phyloP scores from a whole-genome alignment of 495 filamentous ascomycete species.

The Paragyromitra xinjiangensis region DNA sequence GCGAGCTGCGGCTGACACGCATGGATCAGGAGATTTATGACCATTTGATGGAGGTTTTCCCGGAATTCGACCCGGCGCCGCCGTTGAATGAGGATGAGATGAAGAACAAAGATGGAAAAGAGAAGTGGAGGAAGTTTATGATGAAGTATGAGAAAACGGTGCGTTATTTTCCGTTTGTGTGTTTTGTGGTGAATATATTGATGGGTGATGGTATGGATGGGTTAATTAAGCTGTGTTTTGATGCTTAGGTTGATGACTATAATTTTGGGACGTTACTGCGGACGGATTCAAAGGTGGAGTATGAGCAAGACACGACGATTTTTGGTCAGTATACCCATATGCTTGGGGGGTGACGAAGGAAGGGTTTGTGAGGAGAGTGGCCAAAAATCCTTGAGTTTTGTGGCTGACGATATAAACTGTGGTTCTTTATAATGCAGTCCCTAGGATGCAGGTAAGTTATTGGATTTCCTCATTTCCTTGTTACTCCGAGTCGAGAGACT shows the following conservation, averaged over 20 bases:
- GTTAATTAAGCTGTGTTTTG: not conserved
- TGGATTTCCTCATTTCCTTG: not conserved
- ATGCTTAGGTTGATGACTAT: slow-evolving; percentile 77
- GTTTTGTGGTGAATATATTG: not conserved
- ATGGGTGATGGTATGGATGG: not conserved
- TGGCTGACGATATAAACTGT: slow-evolving; percentile 1
- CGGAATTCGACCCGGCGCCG: slow-evolving; percentile 83
- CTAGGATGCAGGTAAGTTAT: slow-evolving; percentile 77
- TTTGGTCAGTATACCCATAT: slow-evolving; percentile 68
- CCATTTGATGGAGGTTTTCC: slow-evolving; percentile 85
- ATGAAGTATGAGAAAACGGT: slow-evolving; percentile 84
- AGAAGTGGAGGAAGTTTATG: slow-evolving; percentile 94
- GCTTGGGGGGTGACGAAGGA: not conserved
- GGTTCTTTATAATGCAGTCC: slow-evolving; percentile 61
- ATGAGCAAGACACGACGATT: slow-evolving; percentile 87
- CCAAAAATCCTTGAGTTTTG: not conserved
- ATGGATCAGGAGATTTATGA: slow-evolving; percentile 93
- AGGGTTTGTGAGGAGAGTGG: not conserved
- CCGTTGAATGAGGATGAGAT: slow-evolving; percentile 90
- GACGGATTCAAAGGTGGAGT: slow-evolving; percentile 78
- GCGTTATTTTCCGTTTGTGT: not conserved
- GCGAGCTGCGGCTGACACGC: slow-evolving; percentile 85
- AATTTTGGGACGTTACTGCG: slow-evolving; percentile 97
- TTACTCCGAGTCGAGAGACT: not conserved
- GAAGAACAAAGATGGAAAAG: slow-evolving; percentile 98